Base-by-base conservation (phyloP, 1,284 basidiomycete species). In the Boletus smithii region DNA sequence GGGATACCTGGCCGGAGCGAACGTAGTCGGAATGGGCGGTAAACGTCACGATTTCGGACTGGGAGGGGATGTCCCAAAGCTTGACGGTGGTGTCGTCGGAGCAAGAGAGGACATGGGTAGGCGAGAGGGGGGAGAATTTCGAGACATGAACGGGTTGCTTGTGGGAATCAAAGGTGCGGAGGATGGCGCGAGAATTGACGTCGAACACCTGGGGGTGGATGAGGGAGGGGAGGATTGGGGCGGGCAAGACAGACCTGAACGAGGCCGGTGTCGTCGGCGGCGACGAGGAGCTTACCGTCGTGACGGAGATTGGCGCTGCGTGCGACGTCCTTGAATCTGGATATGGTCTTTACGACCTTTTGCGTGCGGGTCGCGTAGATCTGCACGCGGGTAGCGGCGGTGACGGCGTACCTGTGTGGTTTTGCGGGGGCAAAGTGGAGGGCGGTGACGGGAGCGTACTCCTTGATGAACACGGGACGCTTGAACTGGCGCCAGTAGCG, bases 181-280 rank as follows among this genome's bases (percentile, higher is more conserved):
- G 76, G 55, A 99, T 94, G 10, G 95, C 95, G 41, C 97, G 79
- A 20, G 91, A 95, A 59, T 86, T 91, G 48, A 98, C 83, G 68
- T 99, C 97, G 62, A 99, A n/a, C n/a, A n/a, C n/a, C n/a, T n/a
- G n/a, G n/a, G n/a, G n/a, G n/a, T n/a, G n/a, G n/a, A n/a, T n/a
- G n/a, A n/a, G n/a, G n/a, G n/a, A n/a, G n/a, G n/a, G n/a, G n/a
- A n/a, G n/a, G n/a, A n/a, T n/a, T n/a, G n/a, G n/a, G n/a, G n/a
- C n/a, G n/a, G n/a, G n/a, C n/a, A n/a, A n/a, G n/a, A n/a, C n/a
- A 99, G 18, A 99, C 91, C 75, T 99, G 97, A 20, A 99, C 82
- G 11, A 95, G 68, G 8, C 95, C 97, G 51, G 85, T 88, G 66
- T 99, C 95, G 61, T 97, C 93, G 46, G 93, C 95, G 0, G 95